Evolutionary conservation across 805 yeast genomes (phyloP), one percentile per base, ranked within the genome.

Genomic region (Zygosaccharomyces rouxii): DNA sequence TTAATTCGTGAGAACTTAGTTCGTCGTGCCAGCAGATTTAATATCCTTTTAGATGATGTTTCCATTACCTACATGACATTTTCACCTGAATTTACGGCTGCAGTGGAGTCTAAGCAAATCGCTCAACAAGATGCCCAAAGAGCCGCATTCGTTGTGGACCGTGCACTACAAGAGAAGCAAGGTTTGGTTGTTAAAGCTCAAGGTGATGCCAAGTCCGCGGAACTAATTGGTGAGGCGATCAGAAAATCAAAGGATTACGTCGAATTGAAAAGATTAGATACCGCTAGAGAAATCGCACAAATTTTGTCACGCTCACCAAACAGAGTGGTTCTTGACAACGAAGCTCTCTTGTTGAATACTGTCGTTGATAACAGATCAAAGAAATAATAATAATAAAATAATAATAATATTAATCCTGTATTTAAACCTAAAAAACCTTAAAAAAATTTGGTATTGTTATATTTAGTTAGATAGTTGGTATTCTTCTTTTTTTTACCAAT

Each of bases 61-160:
- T 94, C 99, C 5, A 80, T 94, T 63, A 94, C 99, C 2, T 89
- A 74, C 60, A 94, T 94, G 98, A 88, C 97, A 1, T 94, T 94
- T 69, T 86, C 96, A 2, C 99, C 99, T 25, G 99, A 94, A 70
- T 94, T 94, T 69, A 90, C 98, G 37, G 83, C 86, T 39, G 98
- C 98, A 4, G 99, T 94, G 48, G 99, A 94, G 73, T 96, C 97
- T 50, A 94, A 94, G 72, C 99, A 94, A 75, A 94, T 94, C 71
- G 98, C 99, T 25, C 99, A 94, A 71, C 99, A 94, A 75, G 99
- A 94, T 67, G 98, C 99, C 18, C 97, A 94, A 72, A 84, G 96
- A 69, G 98, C 99, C 7, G 97, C 98, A 0, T 94, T 90, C 59
- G 76, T 94, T 38, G 99, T 94, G 46, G 99, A 94, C 69, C 88